Percentiles rank a stretch among this genome's conserved stretches.
phyloP scores from a whole-genome alignment of 176 grass and related monocot genomes.

The Alopecurus myosuroides region DNA sequence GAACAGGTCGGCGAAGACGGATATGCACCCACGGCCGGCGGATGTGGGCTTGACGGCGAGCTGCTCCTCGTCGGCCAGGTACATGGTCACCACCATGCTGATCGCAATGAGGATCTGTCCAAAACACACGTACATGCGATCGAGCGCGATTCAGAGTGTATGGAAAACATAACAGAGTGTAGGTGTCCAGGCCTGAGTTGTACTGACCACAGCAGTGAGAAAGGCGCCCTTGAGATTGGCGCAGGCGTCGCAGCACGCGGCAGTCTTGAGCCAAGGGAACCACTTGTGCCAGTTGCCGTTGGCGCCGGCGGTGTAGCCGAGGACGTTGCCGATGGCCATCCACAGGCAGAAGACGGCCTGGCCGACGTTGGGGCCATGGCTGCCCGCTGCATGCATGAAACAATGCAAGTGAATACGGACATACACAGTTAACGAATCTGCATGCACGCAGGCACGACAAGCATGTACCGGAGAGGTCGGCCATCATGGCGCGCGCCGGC shows the following conservation, averaged over 20 bases:
- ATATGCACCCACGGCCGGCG: neutral
- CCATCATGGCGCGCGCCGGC: slow-evolving; percentile 47
- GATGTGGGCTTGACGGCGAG: neutral
- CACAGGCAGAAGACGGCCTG: slow-evolving; percentile 71
- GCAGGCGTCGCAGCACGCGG: slow-evolving; percentile 50
- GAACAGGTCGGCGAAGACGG: slow-evolving; percentile 43
- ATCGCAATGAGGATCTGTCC: slow-evolving; percentile 33
- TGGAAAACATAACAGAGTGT: too few relatives aligned
- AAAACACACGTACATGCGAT: too few relatives aligned
- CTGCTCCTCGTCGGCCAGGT: slow-evolving; percentile 30
- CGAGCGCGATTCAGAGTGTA: too few relatives aligned
- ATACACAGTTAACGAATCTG: too few relatives aligned
- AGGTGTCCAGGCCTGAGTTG: too few relatives aligned
- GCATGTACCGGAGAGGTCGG: slow-evolving; percentile 39
- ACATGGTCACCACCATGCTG: slow-evolving; percentile 36
- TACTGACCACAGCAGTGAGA: slow-evolving; percentile 41
- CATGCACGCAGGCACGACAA: too few relatives aligned
- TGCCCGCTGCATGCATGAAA: too few relatives aligned
- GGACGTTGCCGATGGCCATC: slow-evolving; percentile 87
- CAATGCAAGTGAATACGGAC: too few relatives aligned
- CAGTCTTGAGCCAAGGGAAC: slow-evolving; percentile 42
- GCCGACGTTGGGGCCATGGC: slow-evolving; percentile 40
- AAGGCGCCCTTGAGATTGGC: slow-evolving; percentile 55
- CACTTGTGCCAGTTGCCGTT: slow-evolving; percentile 45
- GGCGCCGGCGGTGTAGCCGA: slow-evolving; percentile 69